Evolutionary conservation across 139 green algal genomes (phyloP).

Genomic region (Coelastrella sp.): DNA sequence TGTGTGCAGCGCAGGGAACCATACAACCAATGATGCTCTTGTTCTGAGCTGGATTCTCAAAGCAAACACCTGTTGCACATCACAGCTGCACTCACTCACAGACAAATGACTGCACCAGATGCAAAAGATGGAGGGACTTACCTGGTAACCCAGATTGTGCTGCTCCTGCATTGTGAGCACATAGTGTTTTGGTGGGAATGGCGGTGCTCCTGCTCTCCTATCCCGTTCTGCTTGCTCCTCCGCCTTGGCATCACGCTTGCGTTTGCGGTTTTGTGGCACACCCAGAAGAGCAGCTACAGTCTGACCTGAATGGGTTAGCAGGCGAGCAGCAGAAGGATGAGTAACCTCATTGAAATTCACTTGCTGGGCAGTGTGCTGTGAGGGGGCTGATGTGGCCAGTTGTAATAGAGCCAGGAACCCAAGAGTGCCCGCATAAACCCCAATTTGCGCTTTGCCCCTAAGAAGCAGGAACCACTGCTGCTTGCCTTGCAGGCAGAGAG

Average conservation of each 20-base stretch:
- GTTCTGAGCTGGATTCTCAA: no score
- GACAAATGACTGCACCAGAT: neutral
- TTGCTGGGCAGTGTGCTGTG: neutral
- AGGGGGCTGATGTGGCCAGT: neutral
- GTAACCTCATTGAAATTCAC: neutral
- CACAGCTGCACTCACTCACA: no score
- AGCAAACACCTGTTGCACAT: no score
- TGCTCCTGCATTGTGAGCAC: conserved; percentile 60
- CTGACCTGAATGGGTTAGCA: conserved; percentile 51
- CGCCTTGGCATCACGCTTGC: conserved; percentile 54
- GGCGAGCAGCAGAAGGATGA: neutral
- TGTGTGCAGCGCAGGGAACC: no score
- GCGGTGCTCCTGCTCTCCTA: conserved; percentile 13
- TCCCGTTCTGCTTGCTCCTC: neutral
- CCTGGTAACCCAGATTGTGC: conserved; percentile 64
- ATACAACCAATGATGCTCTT: no score
- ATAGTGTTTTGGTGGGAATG: conserved; percentile 75
- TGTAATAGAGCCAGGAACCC: neutral
- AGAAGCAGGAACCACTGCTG: no score
- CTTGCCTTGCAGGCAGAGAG: no score
- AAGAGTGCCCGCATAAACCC: neutral
- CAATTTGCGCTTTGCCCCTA: no score
- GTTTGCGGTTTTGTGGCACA: conserved; percentile 63
- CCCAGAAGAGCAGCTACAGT: conserved; percentile 63
- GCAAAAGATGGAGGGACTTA: neutral